Evolutionary conservation across 257 asterid genomes (phyloP).

Genomic region (Linaria vulgaris): DNA sequence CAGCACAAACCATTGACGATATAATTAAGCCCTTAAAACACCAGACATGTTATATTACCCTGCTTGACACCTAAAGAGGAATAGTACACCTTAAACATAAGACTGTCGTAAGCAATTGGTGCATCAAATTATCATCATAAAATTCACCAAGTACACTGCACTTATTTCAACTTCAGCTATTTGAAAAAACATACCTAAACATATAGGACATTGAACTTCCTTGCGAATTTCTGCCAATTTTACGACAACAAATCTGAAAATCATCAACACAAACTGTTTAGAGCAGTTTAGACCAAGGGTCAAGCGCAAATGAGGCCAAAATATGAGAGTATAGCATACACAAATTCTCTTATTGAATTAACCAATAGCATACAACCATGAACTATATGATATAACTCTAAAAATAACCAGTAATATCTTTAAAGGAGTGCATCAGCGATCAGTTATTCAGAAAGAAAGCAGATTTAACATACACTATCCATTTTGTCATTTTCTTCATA

Average conservation of each 20-base stretch:
- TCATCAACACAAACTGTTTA: conserved; percentile 24
- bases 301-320: conserved; percentile 15
- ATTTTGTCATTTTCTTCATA: conserved; percentile 18
- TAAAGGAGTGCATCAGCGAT: conserved; percentile 11
- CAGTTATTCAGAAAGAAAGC: conserved; percentile 17
- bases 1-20: too few relatives aligned
- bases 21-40: too few relatives aligned
- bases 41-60: too few relatives aligned
- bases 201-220: conserved; percentile 99
- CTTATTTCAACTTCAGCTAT: too few relatives aligned
- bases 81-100: too few relatives aligned
- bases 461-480: conserved; percentile 4
- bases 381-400: background rate
- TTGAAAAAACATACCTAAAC: conserved; percentile 57
- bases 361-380: background rate
- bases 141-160: too few relatives aligned
- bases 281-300: background rate
- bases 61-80: too few relatives aligned
- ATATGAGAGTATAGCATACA: conserved; percentile 7
- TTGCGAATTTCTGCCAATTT: conserved; percentile 87
- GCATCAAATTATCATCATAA: too few relatives aligned
- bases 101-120: too few relatives aligned
- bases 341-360: background rate
- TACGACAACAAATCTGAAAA: conserved; percentile 61
- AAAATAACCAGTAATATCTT: conserved; percentile 7